phyloP scores from a whole-genome alignment of 441 rosid genomes.

The Sinapis alba region DNA sequence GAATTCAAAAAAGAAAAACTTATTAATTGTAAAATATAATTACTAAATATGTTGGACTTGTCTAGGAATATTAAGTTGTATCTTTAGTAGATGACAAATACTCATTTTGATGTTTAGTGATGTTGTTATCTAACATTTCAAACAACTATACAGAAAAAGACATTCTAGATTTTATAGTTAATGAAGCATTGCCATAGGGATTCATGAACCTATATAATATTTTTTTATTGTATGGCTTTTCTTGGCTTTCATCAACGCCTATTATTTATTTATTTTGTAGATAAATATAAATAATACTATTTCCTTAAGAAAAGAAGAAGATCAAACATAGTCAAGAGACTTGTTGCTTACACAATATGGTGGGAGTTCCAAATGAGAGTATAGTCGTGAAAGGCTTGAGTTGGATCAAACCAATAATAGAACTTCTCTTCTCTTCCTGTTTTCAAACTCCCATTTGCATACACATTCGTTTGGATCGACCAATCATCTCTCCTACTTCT shows the following conservation, averaged over 20 bases:
- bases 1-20: not conserved
- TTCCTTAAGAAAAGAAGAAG: not conserved
- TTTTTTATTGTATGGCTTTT: slow-evolving; percentile 1
- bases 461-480: slow-evolving; percentile 79
- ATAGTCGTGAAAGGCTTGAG: slow-evolving; percentile 69
- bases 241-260: not conserved
- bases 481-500: slow-evolving; percentile 81
- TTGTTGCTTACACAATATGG: slow-evolving; percentile 71
- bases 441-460: slow-evolving; percentile 73
- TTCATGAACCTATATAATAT: slow-evolving; percentile 15
- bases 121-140: not conserved
- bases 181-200: not conserved
- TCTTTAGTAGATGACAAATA: slow-evolving; percentile 4
- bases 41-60: slow-evolving; percentile 3
- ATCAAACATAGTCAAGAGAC: not conserved
- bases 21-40: not conserved
- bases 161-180: slow-evolving; percentile 14
- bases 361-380: slow-evolving; percentile 87
- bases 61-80: not conserved
- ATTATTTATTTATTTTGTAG: not conserved
- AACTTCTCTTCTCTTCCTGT: slow-evolving; percentile 94
- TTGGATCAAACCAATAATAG: slow-evolving; percentile 93
- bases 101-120: not conserved
- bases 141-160: slow-evolving; percentile 5
- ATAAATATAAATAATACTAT: not conserved